These are phyloP conservation scores for Imleria badia DNA, from an alignment of 768 basidiomycete species.

Conservation along the genomic window DNA sequence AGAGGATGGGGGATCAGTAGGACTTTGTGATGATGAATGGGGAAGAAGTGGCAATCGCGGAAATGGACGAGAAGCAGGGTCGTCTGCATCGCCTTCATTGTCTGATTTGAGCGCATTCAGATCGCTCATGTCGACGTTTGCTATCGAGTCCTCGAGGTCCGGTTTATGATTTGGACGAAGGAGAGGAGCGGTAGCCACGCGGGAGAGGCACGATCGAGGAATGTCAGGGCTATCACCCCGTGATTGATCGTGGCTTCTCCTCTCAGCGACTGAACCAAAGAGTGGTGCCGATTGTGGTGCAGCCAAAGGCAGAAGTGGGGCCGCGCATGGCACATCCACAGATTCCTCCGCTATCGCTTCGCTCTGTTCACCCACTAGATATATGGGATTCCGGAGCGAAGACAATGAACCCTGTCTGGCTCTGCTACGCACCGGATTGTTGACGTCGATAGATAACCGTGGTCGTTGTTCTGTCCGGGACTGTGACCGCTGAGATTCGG, in stretches of 20 bases:
- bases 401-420: constrained; percentile 29
- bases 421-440: constrained; percentile 15
- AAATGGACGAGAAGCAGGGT: constrained; percentile 25
- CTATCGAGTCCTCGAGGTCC: constrained; percentile 25
- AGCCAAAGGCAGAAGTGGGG: not conserved
- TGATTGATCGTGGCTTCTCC: constrained; percentile 6
- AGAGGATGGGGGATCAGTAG: not conserved
- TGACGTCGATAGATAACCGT: constrained; percentile 15
- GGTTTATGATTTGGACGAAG: constrained; percentile 1
- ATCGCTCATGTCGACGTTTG: constrained; percentile 33
- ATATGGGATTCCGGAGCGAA: constrained; percentile 26
- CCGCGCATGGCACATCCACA: not conserved
- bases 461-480: constrained; percentile 18
- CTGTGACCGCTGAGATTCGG: constrained; percentile 17
- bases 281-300: constrained; percentile 1
- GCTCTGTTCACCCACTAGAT: constrained; percentile 8
- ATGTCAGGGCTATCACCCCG: constrained; percentile 23
- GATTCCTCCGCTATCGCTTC: constrained; percentile 22
- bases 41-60: constrained; percentile 26
- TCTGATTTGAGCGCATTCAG: constrained; percentile 30
- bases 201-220: constrained; percentile 17
- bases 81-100: constrained; percentile 27
- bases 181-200: constrained; percentile 4
- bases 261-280: constrained; percentile 6
- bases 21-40: constrained; percentile 14